Conservation (phyloP, 2,329 filamentous ascomycete species). For the Diaporthe ilicicola region DNA sequence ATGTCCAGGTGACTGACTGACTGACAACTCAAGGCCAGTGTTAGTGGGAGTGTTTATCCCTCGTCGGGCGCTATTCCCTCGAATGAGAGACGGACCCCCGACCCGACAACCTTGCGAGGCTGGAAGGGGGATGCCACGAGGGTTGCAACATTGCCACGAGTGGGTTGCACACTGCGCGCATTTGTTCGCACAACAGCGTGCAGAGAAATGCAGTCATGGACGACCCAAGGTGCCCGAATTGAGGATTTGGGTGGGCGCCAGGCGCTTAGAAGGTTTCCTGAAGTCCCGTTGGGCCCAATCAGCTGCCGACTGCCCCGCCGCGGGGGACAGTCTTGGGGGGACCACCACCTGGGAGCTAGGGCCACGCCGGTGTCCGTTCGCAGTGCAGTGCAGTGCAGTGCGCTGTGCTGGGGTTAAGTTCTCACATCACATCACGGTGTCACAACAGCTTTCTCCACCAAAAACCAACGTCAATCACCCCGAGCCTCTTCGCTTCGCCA, state of each 20-base stretch:
- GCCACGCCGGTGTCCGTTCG: slow-evolving; percentile 19
- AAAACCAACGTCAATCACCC: no score
- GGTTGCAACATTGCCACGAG: background rate
- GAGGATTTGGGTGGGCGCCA: slow-evolving; percentile 9
- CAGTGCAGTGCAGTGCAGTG: no score
- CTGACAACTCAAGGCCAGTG: background rate
- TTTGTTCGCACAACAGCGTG: background rate
- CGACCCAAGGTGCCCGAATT: background rate
- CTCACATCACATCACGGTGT: background rate
- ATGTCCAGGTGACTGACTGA: background rate
- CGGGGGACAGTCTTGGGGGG: background rate
- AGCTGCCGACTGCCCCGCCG: background rate
- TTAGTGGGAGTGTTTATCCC: no score
- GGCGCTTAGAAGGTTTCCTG: slow-evolving; percentile 17
- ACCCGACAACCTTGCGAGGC: slow-evolving; percentile 1
- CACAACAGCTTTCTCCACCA: background rate
- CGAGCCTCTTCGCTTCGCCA: no score
- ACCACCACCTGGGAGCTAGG: background rate
- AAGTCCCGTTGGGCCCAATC: slow-evolving; percentile 12
- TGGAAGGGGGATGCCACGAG: slow-evolving; percentile 7
- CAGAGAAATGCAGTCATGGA: slow-evolving; percentile 6
- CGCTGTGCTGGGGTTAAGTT: background rate
- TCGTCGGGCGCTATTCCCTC: background rate
- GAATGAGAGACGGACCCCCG: background rate
- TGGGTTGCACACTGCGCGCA: slow-evolving; percentile 1